Evolutionary conservation across 768 basidiomycete species (phyloP).

Genomic region (Lactarius hengduanensis): DNA sequence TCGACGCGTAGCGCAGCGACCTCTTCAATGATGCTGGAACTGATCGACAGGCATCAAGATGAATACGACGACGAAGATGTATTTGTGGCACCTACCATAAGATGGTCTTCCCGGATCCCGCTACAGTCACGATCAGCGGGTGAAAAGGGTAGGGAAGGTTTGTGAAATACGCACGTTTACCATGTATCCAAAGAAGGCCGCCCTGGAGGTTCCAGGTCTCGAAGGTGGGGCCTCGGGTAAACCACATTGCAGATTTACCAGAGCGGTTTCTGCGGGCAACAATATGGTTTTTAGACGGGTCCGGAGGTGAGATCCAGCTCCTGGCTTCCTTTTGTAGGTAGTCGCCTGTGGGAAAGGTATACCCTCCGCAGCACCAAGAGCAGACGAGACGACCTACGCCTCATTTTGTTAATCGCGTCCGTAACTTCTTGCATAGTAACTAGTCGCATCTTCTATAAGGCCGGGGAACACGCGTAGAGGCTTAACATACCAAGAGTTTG

Average conservation of each 20-base stretch:
- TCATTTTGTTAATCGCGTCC: background rate
- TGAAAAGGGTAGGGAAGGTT: background rate
- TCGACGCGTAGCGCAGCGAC: background rate
- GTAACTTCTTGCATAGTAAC: background rate
- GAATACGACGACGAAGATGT: no score
- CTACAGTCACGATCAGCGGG: background rate
- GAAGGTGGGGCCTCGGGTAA: background rate
- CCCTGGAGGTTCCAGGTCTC: background rate
- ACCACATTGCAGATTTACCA: background rate
- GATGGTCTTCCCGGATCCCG: background rate
- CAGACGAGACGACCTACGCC: background rate
- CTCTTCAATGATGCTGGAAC: background rate
- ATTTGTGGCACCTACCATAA: background rate
- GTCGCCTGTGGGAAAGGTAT: background rate
- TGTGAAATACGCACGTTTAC: background rate
- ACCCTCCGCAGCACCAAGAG: background rate
- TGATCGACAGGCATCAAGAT: background rate
- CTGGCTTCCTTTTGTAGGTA: background rate
- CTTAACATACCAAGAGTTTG: no score
- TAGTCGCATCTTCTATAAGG: background rate
- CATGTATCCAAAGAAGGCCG: background rate
- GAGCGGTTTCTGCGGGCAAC: background rate
- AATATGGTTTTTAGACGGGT: slow-evolving; percentile 13
- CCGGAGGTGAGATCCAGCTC: slow-evolving; percentile 12
- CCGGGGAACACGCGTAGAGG: no score